Evolutionary conservation across 495 filamentous ascomycete species (phyloP).

Genomic region (Tuber melanosporum): DNA sequence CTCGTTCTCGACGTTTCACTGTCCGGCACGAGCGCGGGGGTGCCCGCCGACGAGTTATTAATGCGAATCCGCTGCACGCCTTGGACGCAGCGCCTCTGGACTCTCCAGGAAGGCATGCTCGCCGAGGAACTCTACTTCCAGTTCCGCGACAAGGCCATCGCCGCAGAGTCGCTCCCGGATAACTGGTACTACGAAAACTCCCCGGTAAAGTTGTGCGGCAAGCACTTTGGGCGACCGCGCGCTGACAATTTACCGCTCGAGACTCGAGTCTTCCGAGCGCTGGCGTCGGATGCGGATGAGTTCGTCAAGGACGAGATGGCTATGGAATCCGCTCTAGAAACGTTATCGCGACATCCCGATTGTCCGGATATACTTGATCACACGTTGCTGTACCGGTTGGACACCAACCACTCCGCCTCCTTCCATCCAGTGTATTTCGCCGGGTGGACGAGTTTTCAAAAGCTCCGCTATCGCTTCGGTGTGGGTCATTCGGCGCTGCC

Average conservation of each 20-base stretch:
- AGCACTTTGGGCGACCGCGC: not conserved
- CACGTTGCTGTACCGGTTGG: constrained; percentile 2
- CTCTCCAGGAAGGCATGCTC: constrained; percentile 23
- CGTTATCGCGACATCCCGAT: constrained; percentile 7
- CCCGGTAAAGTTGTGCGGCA: not conserved
- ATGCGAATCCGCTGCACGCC: constrained; percentile 19
- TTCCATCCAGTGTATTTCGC: constrained; percentile 9
- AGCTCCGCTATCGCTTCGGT: constrained; percentile 6
- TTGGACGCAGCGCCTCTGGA: constrained; percentile 22
- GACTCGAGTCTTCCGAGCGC: constrained; percentile 4
- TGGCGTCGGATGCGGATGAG: constrained; percentile 7
- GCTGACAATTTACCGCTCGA: not conserved
- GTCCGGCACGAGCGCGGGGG: not conserved
- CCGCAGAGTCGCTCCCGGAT: not conserved
- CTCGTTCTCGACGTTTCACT: constrained; percentile 11
- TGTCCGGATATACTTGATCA: constrained; percentile 8
- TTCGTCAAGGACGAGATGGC: not conserved
- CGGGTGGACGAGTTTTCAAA: not conserved
- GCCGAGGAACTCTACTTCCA: constrained; percentile 22
- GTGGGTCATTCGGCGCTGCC: not conserved
- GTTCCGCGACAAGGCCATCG: not conserved
- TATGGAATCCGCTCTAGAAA: not conserved
- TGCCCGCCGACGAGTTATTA: constrained; percentile 7
- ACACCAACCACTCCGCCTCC: not conserved
- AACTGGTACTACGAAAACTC: not conserved